A percentile compares a stretch with the other conserved stretches of the same genome.
Conservation (phyloP, 176 grass and related monocot genomes). For the Saccharum officinarum region DNA sequence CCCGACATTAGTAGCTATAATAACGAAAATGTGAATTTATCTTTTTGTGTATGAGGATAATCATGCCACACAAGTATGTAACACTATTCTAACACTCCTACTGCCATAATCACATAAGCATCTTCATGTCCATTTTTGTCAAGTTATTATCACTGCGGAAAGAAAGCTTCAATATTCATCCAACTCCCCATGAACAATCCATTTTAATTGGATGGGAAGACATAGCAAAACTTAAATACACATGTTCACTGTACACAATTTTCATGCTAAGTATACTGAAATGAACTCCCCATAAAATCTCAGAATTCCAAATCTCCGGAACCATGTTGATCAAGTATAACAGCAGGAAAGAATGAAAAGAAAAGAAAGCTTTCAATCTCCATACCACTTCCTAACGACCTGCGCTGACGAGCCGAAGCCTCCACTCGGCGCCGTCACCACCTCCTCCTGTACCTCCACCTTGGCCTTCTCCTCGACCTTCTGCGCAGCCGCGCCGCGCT, state of each 20-base stretch:
- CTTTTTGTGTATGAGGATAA: background rate
- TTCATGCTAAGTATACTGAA: background rate
- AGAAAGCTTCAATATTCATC: background rate
- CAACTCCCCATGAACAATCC: background rate
- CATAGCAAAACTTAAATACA: background rate
- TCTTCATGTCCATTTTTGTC: background rate
- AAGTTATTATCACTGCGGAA: background rate
- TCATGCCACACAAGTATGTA: background rate
- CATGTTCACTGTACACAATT: background rate
- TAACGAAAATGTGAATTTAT: background rate
- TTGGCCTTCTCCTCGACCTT: conserved; percentile 47
- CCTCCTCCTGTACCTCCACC: conserved; percentile 35
- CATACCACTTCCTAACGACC: conserved; percentile 50
- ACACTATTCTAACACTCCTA: background rate
- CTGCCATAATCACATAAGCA: background rate
- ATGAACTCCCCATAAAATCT: background rate
- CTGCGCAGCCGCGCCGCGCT: conserved; percentile 57
- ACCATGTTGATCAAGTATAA: background rate
- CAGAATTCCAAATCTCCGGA: background rate
- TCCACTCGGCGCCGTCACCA: background rate
- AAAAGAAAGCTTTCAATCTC: background rate
- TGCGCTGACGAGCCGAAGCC: conserved; percentile 14
- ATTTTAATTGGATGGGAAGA: too few relatives aligned
- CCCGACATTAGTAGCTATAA: background rate
- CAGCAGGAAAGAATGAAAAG: background rate